phyloP scores from a whole-genome alignment of 805 yeast species.

The Hyphopichia homilentoma region DNA sequence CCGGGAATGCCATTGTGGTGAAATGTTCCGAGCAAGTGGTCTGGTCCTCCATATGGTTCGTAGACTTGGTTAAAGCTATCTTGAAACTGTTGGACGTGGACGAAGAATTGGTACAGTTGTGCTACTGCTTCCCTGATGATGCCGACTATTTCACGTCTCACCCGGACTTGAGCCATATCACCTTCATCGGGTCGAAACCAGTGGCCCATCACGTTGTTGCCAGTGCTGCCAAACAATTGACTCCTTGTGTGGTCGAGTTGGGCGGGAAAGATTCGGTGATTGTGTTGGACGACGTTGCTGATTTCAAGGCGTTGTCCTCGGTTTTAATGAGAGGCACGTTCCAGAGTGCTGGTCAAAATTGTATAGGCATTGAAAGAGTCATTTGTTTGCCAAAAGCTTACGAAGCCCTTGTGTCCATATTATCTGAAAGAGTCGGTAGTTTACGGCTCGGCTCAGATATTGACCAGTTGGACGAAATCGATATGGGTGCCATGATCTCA shows the following conservation, averaged over 20 bases:
- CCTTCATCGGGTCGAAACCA: constrained; percentile 94
- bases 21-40: constrained; percentile 96
- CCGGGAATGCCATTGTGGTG: constrained; percentile 88
- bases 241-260: constrained; percentile 92
- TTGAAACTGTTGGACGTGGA: constrained; percentile 70
- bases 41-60: constrained; percentile 86
- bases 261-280: constrained; percentile 96
- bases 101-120: constrained; percentile 81
- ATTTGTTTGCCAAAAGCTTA: constrained; percentile 74
- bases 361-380: constrained; percentile 95
- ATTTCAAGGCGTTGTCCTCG: constrained; percentile 53
- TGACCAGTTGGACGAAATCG: constrained; percentile 86
- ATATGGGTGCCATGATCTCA: constrained; percentile 94
- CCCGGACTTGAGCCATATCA: constrained; percentile 77
- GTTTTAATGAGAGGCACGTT: constrained; percentile 91
- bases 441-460: constrained; percentile 86
- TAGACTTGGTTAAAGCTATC: constrained; percentile 67
- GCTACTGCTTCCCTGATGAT: constrained; percentile 84
- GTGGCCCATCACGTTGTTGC: constrained; percentile 85
- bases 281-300: constrained; percentile 75
- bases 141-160: constrained; percentile 86
- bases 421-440: constrained; percentile 53
- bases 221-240: constrained; percentile 81
- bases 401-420: constrained; percentile 52
- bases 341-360: constrained; percentile 97